Evolutionary conservation across 2,329 filamentous ascomycete genomes (phyloP).

Genomic region (Didymella exigua): DNA sequence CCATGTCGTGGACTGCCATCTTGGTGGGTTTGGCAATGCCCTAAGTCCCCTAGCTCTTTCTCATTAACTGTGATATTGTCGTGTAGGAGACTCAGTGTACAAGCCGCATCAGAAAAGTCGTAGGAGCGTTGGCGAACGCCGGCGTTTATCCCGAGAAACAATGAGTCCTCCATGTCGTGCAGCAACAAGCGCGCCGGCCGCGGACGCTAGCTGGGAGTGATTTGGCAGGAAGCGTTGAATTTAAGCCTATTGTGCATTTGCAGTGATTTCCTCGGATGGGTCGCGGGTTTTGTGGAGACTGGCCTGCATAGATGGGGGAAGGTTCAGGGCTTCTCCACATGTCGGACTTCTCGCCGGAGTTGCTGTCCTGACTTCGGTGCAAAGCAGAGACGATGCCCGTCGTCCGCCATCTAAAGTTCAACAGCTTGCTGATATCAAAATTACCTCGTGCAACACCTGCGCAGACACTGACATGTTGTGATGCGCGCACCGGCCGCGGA

Average conservation of each 20-base stretch:
- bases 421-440: neutral
- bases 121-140: neutral
- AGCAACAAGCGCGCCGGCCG: slow-evolving; percentile 24
- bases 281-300: slow-evolving; percentile 7
- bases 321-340: slow-evolving; percentile 6
- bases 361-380: neutral
- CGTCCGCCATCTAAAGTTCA: neutral
- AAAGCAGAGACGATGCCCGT: neutral
- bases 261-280: neutral
- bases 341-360: slow-evolving; percentile 16
- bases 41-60: neutral
- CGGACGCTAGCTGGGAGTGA: slow-evolving; percentile 25
- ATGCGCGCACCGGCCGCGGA: slow-evolving; percentile 13
- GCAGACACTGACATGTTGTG: neutral
- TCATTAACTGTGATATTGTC: neutral
- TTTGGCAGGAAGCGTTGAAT: neutral
- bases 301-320: slow-evolving; percentile 7
- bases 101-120: neutral
- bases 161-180: neutral
- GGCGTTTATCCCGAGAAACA: neutral
- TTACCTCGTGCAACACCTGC: neutral
- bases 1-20: slow-evolving; percentile 19
- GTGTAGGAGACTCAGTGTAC: neutral
- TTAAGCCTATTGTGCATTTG: neutral
- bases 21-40: slow-evolving; percentile 1